These are phyloP conservation scores for Colletotrichum scovillei DNA, from an alignment of 2,329 filamentous ascomycete genomes.

Conservation along the genomic window DNA sequence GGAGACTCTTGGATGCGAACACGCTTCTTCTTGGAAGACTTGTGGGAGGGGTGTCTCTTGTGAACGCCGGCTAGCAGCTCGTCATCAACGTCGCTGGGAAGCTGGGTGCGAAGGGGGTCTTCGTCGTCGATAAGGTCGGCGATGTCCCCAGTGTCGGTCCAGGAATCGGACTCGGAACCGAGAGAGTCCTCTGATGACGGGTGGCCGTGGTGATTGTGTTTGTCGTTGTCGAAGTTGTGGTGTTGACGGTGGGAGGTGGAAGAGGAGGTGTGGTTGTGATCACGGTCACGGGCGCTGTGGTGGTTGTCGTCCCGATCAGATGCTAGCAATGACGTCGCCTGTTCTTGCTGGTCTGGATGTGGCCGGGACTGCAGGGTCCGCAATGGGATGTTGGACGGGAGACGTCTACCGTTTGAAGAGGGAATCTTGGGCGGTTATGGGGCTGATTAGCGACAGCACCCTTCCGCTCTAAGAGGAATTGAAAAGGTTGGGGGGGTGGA, in stretches of 20 bases:
- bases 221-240: constrained; percentile 48
- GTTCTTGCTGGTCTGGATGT: constrained; percentile 49
- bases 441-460: constrained; percentile 84
- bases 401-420: constrained; percentile 74
- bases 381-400: constrained; percentile 88
- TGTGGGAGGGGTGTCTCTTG: constrained; percentile 56
- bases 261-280: constrained; percentile 31
- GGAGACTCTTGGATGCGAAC: constrained; percentile 74
- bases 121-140: constrained; percentile 88
- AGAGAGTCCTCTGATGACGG: constrained; percentile 59
- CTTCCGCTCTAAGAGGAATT: constrained; percentile 57
- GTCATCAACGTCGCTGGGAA: constrained; percentile 74
- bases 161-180: constrained; percentile 75
- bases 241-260: constrained; percentile 54
- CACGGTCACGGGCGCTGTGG: constrained; percentile 51
- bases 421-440: constrained; percentile 86
- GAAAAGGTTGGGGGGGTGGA: constrained; percentile 41
- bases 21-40: constrained; percentile 63
- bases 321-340: constrained; percentile 59
- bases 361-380: constrained; percentile 71
- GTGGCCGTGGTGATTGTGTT: constrained; percentile 60
- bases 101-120: constrained; percentile 80
- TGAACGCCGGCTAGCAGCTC: constrained; percentile 65
- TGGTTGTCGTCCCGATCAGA: constrained; percentile 46
- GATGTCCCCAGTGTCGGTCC: constrained; percentile 95